Base-by-base conservation (phyloP, 2,329 filamentous ascomycete genomes). In the Rosellinia necatrix region DNA sequence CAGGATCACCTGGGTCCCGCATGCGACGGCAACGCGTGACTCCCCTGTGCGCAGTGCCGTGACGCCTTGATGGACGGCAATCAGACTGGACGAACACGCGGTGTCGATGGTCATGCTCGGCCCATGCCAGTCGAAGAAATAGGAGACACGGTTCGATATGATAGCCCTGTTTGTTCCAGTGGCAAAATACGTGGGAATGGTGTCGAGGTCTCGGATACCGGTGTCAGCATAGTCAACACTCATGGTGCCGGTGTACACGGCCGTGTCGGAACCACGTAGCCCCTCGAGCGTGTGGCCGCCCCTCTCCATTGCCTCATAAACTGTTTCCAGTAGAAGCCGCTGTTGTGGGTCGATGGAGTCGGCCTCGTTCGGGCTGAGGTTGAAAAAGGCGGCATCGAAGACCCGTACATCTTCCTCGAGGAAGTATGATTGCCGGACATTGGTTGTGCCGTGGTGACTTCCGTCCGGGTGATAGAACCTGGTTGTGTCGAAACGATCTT, bases 41-140 rank as follows among this genome's bases (percentile, higher is more conserved):
- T 72, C 64, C 1, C 69, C 69, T 6, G 49, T 43, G 1, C 68
- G 65, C 1, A 74, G 60, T 9, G 59, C 44, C 22, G 66, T 61
- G 6, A 70, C 66, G 7, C 67, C 71, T 15, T 66, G 61, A 42
- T 74, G 71, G 2, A 73, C 38, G 6, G 70, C 71, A 25, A 70
- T 58, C 12, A 79, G 58, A 42, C 70, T 73, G 0, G 74, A 74
- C 1, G 75, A 78, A 48, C 77, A 80, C 2, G 76, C 77, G 0
- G 77, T 79, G 32, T 79, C 75, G 13, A 80, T 70, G 0, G 74
- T 76, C 64, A 77, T 71, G 1, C 68, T 72, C 0, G 76, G 73
- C 0, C 77, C 73, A 6, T 68, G 61, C 66, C 70, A 70, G 59
- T 56, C 68, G 56, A 74, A 75, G 38, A 73, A 74, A 30, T 66